Conservation (phyloP, 2,329 filamentous ascomycete species). For the Hymenoscyphus fraxineus region DNA sequence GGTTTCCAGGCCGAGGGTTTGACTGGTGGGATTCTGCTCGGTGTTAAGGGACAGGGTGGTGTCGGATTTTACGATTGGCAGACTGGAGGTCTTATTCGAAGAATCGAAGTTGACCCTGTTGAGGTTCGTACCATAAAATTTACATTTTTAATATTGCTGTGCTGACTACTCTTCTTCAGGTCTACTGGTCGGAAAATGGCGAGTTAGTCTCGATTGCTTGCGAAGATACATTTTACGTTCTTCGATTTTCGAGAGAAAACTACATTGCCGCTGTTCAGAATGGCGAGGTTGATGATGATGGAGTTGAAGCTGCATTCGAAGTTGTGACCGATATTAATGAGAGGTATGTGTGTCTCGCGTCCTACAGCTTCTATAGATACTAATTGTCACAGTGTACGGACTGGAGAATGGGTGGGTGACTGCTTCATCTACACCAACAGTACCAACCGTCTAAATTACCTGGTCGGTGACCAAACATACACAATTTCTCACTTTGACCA, state of each 20-base stretch:
- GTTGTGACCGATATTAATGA: conserved; percentile 95
- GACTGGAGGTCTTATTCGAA: conserved; percentile 78
- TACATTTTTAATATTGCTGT: not conserved
- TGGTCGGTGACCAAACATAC: conserved; percentile 96
- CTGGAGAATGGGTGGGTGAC: conserved; percentile 96
- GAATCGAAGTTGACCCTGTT: conserved; percentile 77
- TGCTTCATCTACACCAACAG: conserved; percentile 99
- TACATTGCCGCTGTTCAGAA: conserved; percentile 80
- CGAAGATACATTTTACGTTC: conserved; percentile 91
- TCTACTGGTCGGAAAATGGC: conserved; percentile 97
- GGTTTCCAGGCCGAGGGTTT: conserved; percentile 93
- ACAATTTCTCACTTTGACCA: conserved; percentile 96
- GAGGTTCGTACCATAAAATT: conserved; percentile 22
- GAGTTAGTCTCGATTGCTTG: conserved; percentile 91
- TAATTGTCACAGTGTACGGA: conserved; percentile 63
- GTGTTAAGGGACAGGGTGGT: conserved; percentile 91
- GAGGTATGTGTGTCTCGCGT: conserved; percentile 49
- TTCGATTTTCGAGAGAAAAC: conserved; percentile 85
- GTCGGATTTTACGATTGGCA: conserved; percentile 98
- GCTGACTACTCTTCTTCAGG: conserved; percentile 41
- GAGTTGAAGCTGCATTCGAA: conserved; percentile 93
- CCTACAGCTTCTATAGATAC: conserved; percentile 1
- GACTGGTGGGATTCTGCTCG: conserved; percentile 82
- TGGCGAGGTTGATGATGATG: conserved; percentile 76
- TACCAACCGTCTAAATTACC: conserved; percentile 94